Evolutionary conservation across 192 early-diverging fungal species (phyloP), one percentile per base, ranked within the genome.

Genomic region (Phycomyces nitens): DNA sequence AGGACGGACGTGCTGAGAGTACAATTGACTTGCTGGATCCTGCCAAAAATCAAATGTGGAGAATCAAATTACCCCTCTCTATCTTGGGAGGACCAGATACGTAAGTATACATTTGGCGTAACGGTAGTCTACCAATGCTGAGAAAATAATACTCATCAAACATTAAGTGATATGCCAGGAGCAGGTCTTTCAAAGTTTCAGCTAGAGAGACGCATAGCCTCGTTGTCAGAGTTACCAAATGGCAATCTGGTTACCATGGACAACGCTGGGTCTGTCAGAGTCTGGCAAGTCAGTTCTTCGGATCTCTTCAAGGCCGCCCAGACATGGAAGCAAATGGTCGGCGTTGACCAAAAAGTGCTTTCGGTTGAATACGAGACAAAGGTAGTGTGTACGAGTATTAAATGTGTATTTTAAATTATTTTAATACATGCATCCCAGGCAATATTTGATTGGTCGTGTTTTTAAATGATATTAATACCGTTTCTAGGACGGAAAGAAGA

Each of bases 261-360:
- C 52, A 85, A 80, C 65, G 65, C 79, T 67, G 80, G 80, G 56
- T 66, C 56, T 22, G 80, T 83, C 16, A 77, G 83, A 27, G 67
- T 86, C 27, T 86, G 81, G 81, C 84, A 86, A 68, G 72, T 84
- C 9, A 77, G 80, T 39, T 70, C 82, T 20, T 75, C 73, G 10
- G 72, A 84, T 26, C 59, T 86, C 6, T 79, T 80, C 58, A 62
- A 75, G 7, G 70, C 82, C 15, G 82, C 79, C 2, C 69, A 81
- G 40, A 83, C 77, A 3, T 86, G 84, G 84, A 86, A 80, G 56
- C 80, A 81, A 49, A 64, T 86, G 61, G 84, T 86, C 34, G 84
- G 84, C 5, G 76, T 78, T 15, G 84, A 86, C 52, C 77, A 78
- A 44, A 73, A 80, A 15, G 68, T 70, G 0, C 64, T 86, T 29